Evolutionary conservation across 768 basidiomycete genomes (phyloP), one percentile per base, ranked within the genome.

Genomic region (Brasilioporus rufonigricans): DNA sequence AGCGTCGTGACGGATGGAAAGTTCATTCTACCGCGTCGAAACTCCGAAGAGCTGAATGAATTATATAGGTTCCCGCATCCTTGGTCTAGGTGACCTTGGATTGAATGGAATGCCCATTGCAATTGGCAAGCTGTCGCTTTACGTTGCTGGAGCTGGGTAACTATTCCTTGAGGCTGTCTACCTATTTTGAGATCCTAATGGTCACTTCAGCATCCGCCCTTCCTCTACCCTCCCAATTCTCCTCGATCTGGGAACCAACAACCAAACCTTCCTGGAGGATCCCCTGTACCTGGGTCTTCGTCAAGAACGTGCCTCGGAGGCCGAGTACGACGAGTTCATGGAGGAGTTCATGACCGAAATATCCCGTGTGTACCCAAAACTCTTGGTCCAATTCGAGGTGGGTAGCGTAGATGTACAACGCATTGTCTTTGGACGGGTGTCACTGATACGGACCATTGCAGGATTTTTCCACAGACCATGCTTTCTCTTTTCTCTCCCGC

Each of bases 401-500:
- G 48, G 71, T 65, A 23, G 24, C 32, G 18, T 12, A 4, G 5
- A 26, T 35, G 19, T 14, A 8, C 4, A 41, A 48, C 10, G 7
- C 14, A 18, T 29, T 10, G 10, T n/a, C 23, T 27, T 60, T 9
- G 13, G 3, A 50, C 5, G 29, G 19, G 40, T 26, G 9, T 36
- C 27, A 31, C 41, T 64, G 19, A 58, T 33, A 16, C 9, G 19
- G 6, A 41, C 12, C 16, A 24, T 63, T 3, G 12, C 48, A 92
- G 84, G 93, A 97, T 75, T 97, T 94, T 74, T 86, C 91, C 31
- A 93, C 91, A 3, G 89, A 96, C 58, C 86, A 93, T 58, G 94
- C 94, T 1, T 97, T 97, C 77, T 74, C 80, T 50, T 94, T 91
- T 71, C 84, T 96, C 29, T 81, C 86, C 38, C 76, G 82, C 39